A percentile compares a stretch with the other conserved stretches of the same genome.
These are phyloP conservation scores for Papiliotrema nemorosa DNA, from an alignment of 1,284 basidiomycete genomes.

Conservation along the genomic window DNA sequence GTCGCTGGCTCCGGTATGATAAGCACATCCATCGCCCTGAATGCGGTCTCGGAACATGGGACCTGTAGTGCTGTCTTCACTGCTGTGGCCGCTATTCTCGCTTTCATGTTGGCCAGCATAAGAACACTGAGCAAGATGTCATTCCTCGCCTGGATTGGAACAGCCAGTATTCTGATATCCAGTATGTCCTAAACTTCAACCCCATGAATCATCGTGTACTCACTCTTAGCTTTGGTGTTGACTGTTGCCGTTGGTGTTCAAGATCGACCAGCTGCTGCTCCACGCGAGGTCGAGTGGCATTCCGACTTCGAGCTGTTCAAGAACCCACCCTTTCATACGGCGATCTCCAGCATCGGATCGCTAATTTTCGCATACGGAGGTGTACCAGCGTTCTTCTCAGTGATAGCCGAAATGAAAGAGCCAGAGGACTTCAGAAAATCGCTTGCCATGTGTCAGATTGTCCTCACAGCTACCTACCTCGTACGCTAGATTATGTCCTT, in stretches of 20 bases:
- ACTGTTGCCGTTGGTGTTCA: slow-evolving; percentile 47
- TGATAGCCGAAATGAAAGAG: slow-evolving; percentile 49
- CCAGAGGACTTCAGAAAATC: slow-evolving; percentile 28
- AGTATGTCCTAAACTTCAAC: background rate
- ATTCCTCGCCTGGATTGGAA: slow-evolving; percentile 44
- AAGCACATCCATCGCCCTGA: slow-evolving; percentile 45
- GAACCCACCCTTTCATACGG: slow-evolving; percentile 33
- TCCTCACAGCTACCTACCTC: slow-evolving; percentile 39
- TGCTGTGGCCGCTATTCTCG: slow-evolving; percentile 34
- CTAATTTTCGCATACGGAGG: slow-evolving; percentile 42
- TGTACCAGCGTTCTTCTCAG: slow-evolving; percentile 34
- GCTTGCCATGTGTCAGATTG: slow-evolving; percentile 23
- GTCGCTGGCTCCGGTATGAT: slow-evolving; percentile 35
- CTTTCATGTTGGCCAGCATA: slow-evolving; percentile 35
- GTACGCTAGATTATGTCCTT: slow-evolving; percentile 10
- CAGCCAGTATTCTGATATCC: slow-evolving; percentile 33
- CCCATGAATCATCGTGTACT: background rate
- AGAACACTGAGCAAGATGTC: slow-evolving; percentile 46
- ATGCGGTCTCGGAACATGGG: slow-evolving; percentile 44
- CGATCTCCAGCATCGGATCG: slow-evolving; percentile 40
- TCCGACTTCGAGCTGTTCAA: slow-evolving; percentile 25
- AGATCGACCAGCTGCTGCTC: slow-evolving; percentile 37
- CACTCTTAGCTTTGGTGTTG: slow-evolving; percentile 33
- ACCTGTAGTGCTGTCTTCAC: slow-evolving; percentile 46
- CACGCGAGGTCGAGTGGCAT: slow-evolving; percentile 23